These are phyloP conservation scores for Arctium minus DNA, from an alignment of 129 eudicot species.

Conservation along the genomic window DNA sequence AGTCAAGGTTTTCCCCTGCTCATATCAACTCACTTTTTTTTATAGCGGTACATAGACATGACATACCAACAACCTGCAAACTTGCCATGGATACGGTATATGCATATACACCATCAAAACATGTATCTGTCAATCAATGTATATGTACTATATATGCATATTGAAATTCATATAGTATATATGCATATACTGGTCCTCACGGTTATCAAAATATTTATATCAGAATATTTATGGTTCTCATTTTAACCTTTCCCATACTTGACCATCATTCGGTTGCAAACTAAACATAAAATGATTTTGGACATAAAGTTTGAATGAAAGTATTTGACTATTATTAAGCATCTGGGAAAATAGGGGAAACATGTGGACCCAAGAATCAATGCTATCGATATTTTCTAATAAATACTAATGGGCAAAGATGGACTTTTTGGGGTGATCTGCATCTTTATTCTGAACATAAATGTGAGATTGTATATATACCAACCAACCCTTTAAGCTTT, in stretches of 20 bases:
- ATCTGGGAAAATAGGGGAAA: neutral
- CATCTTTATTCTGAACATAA: neutral
- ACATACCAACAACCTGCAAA: neutral
- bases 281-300: neutral
- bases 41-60: neutral
- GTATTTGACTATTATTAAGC: neutral
- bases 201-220: neutral
- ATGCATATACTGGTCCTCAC: neutral
- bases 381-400: neutral
- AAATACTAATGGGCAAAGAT: neutral
- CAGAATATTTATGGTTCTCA: neutral
- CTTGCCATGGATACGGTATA: neutral
- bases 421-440: neutral
- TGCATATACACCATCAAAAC: neutral
- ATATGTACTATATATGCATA: too few species aligned
- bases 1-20: conserved; percentile 65
- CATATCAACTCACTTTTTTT: neutral
- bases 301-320: neutral
- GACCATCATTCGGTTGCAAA: neutral
- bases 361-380: neutral
- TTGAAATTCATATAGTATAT: too few species aligned
- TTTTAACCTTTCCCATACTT: neutral
- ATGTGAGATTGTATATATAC: neutral
- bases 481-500: neutral
- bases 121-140: neutral